A percentile compares a stretch with the other conserved stretches of the same genome.
These are phyloP conservation scores for Roridomyces roridus DNA, from an alignment of 768 basidiomycete species.

Conservation along the genomic window DNA sequence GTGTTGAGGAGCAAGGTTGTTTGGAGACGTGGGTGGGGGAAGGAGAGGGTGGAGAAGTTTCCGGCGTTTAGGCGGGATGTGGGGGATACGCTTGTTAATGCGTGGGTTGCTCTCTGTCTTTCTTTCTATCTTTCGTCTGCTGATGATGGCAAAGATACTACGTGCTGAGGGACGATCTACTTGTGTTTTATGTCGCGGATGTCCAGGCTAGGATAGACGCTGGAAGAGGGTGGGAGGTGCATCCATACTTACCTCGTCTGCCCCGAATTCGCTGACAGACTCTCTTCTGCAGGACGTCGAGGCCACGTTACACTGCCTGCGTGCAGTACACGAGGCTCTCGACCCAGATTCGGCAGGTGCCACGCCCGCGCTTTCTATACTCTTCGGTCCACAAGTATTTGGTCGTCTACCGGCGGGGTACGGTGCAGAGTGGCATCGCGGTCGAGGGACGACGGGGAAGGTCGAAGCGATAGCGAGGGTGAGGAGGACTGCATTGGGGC, in stretches of 20 bases:
- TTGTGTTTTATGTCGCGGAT: constrained; percentile 71
- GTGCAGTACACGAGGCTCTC: constrained; percentile 88
- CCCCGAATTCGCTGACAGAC: no score
- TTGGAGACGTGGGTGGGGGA: constrained; percentile 71
- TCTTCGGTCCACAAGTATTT: constrained; percentile 80
- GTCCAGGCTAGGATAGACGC: constrained; percentile 61
- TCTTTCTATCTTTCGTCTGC: not conserved
- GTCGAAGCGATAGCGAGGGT: constrained; percentile 45
- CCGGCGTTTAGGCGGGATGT: constrained; percentile 75
- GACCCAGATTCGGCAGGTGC: constrained; percentile 46
- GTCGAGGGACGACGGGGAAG: constrained; percentile 15
- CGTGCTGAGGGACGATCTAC: constrained; percentile 84
- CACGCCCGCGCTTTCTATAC: constrained; percentile 43
- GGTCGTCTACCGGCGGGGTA: constrained; percentile 62
- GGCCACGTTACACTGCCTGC: constrained; percentile 84
- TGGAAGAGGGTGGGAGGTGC: constrained; percentile 77
- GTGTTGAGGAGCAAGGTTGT: constrained; percentile 75
- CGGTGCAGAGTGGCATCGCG: no score
- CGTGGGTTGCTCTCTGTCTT: constrained; percentile 60
- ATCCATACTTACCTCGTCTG: not conserved
- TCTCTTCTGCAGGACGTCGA: constrained; percentile 75
- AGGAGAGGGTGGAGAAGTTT: constrained; percentile 26
- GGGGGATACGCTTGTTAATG: constrained; percentile 88
- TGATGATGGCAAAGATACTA: constrained; percentile 71
- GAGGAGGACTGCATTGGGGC: constrained; percentile 72